These are phyloP conservation scores for Hemisphaericaspora lyxosophila DNA, from an alignment of 1,139 yeast species.

Conservation along the genomic window DNA sequence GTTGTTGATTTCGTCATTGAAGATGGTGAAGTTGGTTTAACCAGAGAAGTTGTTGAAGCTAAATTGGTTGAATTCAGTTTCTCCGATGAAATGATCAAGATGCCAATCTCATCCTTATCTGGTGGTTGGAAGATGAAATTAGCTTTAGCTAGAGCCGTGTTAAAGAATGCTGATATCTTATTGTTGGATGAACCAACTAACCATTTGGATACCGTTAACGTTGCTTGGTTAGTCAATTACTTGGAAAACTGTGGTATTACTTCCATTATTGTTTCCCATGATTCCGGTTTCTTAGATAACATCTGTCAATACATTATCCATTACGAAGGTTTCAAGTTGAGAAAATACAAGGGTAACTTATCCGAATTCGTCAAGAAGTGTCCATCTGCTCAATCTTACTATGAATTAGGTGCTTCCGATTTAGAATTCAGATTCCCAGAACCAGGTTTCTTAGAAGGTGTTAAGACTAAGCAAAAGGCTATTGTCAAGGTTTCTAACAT, in stretches of 20 bases:
- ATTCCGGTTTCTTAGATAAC: constrained; percentile 98
- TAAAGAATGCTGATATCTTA: constrained; percentile 94
- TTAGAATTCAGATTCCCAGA: constrained; percentile 96
- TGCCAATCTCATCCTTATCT: constrained; percentile 94
- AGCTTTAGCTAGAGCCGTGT: constrained; percentile 97
- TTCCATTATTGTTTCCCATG: constrained; percentile 94
- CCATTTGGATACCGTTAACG: constrained; percentile 93
- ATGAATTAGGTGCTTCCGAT: constrained; percentile 97
- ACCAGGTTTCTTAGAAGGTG: constrained; percentile 99
- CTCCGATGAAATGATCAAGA: constrained; percentile 84
- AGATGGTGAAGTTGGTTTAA: constrained; percentile 78
- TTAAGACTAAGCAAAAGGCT: constrained; percentile 99
- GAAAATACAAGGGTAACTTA: constrained; percentile 99
- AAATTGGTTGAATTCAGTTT: constrained; percentile 87
- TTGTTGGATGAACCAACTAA: constrained; percentile 97
- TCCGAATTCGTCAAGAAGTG: constrained; percentile 98
- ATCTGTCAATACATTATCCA: constrained; percentile 98
- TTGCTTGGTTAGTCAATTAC: constrained; percentile 90
- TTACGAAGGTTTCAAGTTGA: constrained; percentile 99
- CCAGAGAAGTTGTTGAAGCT: constrained; percentile 64
- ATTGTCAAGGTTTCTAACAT: constrained; percentile 95
- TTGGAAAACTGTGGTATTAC: constrained; percentile 82
- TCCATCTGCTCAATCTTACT: constrained; percentile 98
- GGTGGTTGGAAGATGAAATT: constrained; percentile 99
- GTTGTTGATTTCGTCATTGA: constrained; percentile 85